Conservation (phyloP, 371 early-diverging fungal genomes). For the Apophysomyces trapeziformis region DNA sequence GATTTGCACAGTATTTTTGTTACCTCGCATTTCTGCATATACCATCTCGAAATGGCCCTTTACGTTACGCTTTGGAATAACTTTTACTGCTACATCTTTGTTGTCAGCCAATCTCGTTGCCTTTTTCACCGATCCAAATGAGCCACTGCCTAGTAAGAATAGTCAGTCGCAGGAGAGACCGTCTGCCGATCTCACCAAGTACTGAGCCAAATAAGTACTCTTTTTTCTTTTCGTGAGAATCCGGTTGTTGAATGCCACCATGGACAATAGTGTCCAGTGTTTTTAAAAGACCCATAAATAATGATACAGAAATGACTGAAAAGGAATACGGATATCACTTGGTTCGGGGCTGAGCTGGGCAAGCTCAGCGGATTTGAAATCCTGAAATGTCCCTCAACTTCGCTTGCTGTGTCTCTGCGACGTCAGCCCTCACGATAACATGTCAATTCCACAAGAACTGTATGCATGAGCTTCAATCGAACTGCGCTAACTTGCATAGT, state of each 20-base stretch:
- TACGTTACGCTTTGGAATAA: slow-evolving; percentile 71
- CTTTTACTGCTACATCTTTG: slow-evolving; percentile 74
- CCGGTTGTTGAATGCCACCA: slow-evolving; percentile 21
- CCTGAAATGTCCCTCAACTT: not conserved
- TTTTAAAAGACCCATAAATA: slow-evolving; percentile 21
- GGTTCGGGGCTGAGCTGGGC: slow-evolving; percentile 7
- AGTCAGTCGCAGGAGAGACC: not conserved
- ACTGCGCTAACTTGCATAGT: not conserved
- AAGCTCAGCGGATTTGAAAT: not conserved
- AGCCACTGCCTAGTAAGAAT: slow-evolving; percentile 63
- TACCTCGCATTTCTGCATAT: slow-evolving; percentile 63
- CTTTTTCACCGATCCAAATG: slow-evolving; percentile 77
- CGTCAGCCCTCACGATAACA: not conserved
- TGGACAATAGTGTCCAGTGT: slow-evolving; percentile 20
- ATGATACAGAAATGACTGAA: not conserved
- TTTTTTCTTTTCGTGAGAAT: slow-evolving; percentile 65
- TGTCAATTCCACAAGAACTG: slow-evolving; percentile 4
- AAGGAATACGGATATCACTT: not conserved
- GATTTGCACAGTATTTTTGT: not conserved
- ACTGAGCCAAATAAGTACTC: slow-evolving; percentile 62
- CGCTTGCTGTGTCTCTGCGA: not conserved
- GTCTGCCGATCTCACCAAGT: slow-evolving; percentile 51
- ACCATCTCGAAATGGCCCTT: slow-evolving; percentile 75
- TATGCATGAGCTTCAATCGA: not conserved
- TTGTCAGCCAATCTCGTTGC: slow-evolving; percentile 58